phyloP scores from a whole-genome alignment of 306 rosid genomes.

The Cucumis cinereus region DNA sequence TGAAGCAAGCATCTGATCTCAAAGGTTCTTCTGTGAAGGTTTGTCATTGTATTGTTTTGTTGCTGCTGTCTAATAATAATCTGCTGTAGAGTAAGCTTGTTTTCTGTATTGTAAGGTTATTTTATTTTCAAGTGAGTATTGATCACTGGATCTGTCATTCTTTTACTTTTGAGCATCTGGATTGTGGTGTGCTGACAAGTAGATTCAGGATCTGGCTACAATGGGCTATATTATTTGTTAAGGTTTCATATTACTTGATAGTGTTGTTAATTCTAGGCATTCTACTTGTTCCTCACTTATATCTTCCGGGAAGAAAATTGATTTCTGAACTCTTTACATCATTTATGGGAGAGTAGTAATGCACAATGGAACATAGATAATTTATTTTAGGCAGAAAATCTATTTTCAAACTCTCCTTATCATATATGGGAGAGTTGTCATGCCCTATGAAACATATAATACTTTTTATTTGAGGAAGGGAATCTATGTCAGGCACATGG shows the following conservation, averaged over 20 bases:
- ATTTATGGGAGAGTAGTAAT: background rate
- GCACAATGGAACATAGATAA: background rate
- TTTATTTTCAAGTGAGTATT: background rate
- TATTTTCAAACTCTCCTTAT: background rate
- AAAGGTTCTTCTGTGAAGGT: slow-evolving; percentile 92
- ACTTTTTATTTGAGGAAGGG: too few species aligned
- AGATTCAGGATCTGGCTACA: background rate
- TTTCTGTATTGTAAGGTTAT: background rate
- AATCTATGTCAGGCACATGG: too few species aligned
- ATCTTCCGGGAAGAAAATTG: background rate
- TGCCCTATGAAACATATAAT: background rate
- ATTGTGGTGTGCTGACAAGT: background rate
- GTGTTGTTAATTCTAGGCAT: background rate
- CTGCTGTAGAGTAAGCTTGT: background rate
- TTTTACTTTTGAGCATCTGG: background rate
- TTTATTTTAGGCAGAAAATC: too few species aligned
- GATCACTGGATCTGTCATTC: background rate
- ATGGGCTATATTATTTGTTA: background rate
- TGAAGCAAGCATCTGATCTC: slow-evolving; percentile 76
- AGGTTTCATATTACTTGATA: background rate
- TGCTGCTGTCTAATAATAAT: background rate
- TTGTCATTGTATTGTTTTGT: slow-evolving; percentile 16
- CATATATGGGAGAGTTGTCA: background rate
- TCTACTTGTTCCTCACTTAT: background rate
- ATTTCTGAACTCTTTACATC: background rate